A percentile compares a stretch with the other conserved stretches of the same genome.
phyloP scores from a whole-genome alignment of 176 grass and related monocot species.

The Rhynchospora breviuscula region DNA sequence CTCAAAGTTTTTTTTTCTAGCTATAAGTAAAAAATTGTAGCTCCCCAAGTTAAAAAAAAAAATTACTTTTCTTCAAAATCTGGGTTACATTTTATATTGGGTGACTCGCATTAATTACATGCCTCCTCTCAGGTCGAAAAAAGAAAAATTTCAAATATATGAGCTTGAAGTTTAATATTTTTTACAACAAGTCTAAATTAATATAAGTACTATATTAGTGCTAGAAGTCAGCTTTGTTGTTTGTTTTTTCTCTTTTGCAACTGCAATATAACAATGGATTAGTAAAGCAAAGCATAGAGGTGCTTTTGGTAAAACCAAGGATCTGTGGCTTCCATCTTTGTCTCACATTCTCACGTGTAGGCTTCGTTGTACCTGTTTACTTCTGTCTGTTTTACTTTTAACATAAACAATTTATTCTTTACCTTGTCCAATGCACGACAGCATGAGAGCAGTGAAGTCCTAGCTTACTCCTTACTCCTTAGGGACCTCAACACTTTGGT shows the following conservation, averaged over 20 bases:
- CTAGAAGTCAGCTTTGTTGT: constrained; percentile 17
- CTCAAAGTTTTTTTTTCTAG: too few relatives aligned
- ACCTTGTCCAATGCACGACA: not conserved
- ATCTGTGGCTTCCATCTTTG: constrained; percentile 30
- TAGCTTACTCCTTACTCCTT: too few relatives aligned
- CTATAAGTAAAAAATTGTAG: too few relatives aligned
- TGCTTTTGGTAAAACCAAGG: constrained; percentile 18
- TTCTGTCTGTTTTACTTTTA: not conserved
- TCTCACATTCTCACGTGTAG: constrained; percentile 26
- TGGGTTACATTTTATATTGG: too few relatives aligned
- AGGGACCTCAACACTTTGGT: constrained; percentile 24
- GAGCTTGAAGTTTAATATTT: too few relatives aligned
- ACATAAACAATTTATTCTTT: not conserved
- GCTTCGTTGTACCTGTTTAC: not conserved
- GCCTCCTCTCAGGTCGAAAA: not conserved
- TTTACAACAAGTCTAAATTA: too few relatives aligned
- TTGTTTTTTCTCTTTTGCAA: not conserved
- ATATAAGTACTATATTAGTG: not conserved
- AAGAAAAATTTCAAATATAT: too few relatives aligned
- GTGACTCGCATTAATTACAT: too few relatives aligned
- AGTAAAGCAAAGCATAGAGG: not conserved
- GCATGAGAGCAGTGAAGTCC: not conserved
- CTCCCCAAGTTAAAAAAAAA: too few relatives aligned
- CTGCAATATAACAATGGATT: constrained; percentile 8
- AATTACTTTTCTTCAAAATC: too few relatives aligned